Conservation (phyloP, 129 eudicot species). For the carrot (Daucus carota) region DH1_v3.0 NC_030385.2:45545001-45545500, state of each 20-base stretch:
- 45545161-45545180: not conserved
- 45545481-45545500: no score
- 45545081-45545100: not conserved
- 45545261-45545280: not conserved
- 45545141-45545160: not conserved
- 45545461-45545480: not conserved
- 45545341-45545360: not conserved
- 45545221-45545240: not conserved
- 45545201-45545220: not conserved
- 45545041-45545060: constrained; percentile 7
- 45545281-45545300: not conserved
- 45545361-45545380: not conserved
- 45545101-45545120: not conserved
- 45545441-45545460: not conserved
- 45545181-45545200: not conserved
- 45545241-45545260: no score
- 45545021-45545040: constrained; percentile 7
- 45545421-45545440: no score
- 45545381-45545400: no score
- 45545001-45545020: constrained; percentile 17
- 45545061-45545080: not conserved
- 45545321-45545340: not conserved
- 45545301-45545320: not conserved
- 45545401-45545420: no score
- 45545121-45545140: not conserved